A percentile compares a stretch with the other conserved stretches of the same genome.
Conservation (phyloP, 2,329 filamentous ascomycete genomes). For the Rugonectria rugulosa region DNA sequence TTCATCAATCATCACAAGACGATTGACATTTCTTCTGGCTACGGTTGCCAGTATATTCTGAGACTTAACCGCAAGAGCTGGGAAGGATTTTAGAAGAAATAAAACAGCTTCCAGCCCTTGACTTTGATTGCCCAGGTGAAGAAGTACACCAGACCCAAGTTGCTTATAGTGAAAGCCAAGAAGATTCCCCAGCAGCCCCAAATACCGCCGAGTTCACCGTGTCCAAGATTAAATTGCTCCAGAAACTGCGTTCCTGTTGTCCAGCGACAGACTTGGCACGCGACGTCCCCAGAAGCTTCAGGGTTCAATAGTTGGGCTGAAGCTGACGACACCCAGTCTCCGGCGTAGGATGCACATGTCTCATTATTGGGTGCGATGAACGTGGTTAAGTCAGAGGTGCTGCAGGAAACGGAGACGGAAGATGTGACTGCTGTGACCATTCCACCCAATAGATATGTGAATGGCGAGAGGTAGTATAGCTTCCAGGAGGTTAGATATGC, state of each 20-base stretch:
- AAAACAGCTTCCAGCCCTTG: not conserved
- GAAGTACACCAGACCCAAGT: not conserved
- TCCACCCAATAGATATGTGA: not conserved
- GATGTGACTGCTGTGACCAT: not conserved
- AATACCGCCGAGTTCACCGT: not conserved
- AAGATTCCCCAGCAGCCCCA: not conserved
- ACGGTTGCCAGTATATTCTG: too few species aligned
- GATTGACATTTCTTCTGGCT: too few species aligned
- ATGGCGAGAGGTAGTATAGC: not conserved
- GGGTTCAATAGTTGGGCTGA: not conserved
- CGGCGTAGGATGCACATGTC: not conserved
- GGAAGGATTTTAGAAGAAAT: not conserved
- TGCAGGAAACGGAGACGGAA: not conserved
- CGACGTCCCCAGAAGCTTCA: not conserved
- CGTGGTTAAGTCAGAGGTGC: not conserved
- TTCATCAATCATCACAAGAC: too few species aligned
- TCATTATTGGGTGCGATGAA: not conserved
- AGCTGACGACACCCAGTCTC: not conserved
- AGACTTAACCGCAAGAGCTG: too few species aligned
- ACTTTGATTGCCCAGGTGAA: not conserved
- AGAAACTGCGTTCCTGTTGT: not conserved
- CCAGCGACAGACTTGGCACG: not conserved
- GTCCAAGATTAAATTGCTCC: not conserved
- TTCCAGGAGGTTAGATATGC: too few species aligned
- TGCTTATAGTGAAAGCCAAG: not conserved